Evolutionary conservation across 805 yeast species (phyloP).

Genomic region (Kodamaea restingae): DNA sequence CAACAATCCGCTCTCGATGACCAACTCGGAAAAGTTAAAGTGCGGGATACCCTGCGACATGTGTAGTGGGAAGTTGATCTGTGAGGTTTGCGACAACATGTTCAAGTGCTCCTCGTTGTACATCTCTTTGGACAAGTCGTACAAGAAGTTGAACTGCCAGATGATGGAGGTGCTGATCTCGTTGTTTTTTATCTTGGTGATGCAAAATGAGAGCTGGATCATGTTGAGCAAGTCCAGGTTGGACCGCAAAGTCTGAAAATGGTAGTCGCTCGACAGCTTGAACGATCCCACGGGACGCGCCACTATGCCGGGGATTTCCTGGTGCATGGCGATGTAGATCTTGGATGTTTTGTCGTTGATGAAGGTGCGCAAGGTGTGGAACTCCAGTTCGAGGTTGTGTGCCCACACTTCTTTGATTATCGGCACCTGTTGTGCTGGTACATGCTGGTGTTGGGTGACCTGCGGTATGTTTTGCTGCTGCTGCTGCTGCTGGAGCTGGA

Average conservation of each 20-base stretch:
- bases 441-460: slow-evolving; percentile 17
- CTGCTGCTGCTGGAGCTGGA: slow-evolving; percentile 25
- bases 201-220: slow-evolving; percentile 62
- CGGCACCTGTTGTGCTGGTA: slow-evolving; percentile 34
- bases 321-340: slow-evolving; percentile 66
- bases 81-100: slow-evolving; percentile 73
- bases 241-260: slow-evolving; percentile 89
- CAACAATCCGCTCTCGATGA: slow-evolving; percentile 82
- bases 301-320: slow-evolving; percentile 94
- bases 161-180: slow-evolving; percentile 63
- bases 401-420: slow-evolving; percentile 72
- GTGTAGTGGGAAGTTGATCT: slow-evolving; percentile 70
- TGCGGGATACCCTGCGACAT: slow-evolving; percentile 74
- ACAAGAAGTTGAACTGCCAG: slow-evolving; percentile 95
- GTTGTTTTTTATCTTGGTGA: slow-evolving; percentile 32
- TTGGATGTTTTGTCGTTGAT: slow-evolving; percentile 45
- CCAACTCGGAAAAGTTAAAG: slow-evolving; percentile 74
- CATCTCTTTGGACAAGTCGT: slow-evolving; percentile 77
- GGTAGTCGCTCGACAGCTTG: slow-evolving; percentile 85
- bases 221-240: slow-evolving; percentile 84
- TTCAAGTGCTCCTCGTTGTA: slow-evolving; percentile 81
- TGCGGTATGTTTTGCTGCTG: slow-evolving; percentile 20
- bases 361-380: slow-evolving; percentile 56
- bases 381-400: slow-evolving; percentile 63
- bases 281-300: slow-evolving; percentile 95